Evolutionary conservation across 2,329 filamentous ascomycete species (phyloP).

Genomic region (Aurifilum marmelostoma): DNA sequence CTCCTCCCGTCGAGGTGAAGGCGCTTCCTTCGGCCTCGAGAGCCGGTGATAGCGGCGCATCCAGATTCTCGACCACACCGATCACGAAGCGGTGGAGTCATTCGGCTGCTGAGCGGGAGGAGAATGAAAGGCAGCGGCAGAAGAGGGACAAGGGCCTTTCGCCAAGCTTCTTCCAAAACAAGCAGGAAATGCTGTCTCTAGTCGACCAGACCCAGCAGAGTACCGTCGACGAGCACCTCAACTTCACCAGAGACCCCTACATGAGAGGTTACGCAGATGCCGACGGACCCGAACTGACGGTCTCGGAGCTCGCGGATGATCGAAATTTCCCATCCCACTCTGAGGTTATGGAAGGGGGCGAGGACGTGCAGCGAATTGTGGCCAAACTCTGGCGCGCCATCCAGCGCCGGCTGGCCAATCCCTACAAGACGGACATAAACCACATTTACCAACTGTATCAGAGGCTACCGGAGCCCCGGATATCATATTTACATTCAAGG

Average conservation of each 20-base stretch:
- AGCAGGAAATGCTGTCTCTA: conserved; percentile 55
- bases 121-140: background rate
- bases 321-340: conserved; percentile 48
- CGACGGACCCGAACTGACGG: conserved; percentile 50
- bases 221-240: conserved; percentile 57
- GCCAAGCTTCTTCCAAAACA: conserved; percentile 29
- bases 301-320: conserved; percentile 57
- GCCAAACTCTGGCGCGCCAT: conserved; percentile 47
- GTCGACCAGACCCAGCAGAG: conserved; percentile 54
- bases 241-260: conserved; percentile 57
- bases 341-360: conserved; percentile 42
- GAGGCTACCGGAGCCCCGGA: conserved; percentile 55
- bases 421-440: conserved; percentile 44
- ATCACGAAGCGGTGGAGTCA: conserved; percentile 22
- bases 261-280: conserved; percentile 56
- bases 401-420: conserved; percentile 46
- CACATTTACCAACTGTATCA: conserved; percentile 54
- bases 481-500: conserved; percentile 51
- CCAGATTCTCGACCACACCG: conserved; percentile 16
- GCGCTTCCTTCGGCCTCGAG: conserved; percentile 12
- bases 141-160: background rate
- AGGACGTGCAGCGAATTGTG: conserved; percentile 42
- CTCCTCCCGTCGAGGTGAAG: conserved; percentile 18
- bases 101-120: conserved; percentile 16
- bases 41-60: conserved; percentile 11